Base-by-base conservation (phyloP, 768 basidiomycete species). In the Calocybe cyanea region DNA sequence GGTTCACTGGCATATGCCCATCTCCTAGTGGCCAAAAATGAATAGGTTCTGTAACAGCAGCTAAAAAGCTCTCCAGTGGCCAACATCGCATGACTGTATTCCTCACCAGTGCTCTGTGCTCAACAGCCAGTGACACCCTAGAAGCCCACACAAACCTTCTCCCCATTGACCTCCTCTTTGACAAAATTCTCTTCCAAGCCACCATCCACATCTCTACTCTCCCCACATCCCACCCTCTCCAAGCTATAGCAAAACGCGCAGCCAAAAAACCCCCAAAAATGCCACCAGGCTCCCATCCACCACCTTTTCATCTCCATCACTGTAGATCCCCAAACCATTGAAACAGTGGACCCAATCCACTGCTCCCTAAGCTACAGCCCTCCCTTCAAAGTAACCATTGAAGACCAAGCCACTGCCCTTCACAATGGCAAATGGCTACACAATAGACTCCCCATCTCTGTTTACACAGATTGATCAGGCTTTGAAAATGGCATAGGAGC, bases 101-200 rank as follows among this genome's bases (percentile, higher is more conserved):
- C 6, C 30, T 40, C 19, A 44, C 42, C 1, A 46, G 51, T 2
- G 20, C 47, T 11, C 43, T 53, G 7, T 41, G 43, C 39, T 42
- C 41, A 1, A 41, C 44, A 2, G 43, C 48, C 0, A 41, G 51
- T 8, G 47, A 53, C 24, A 33, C 40, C 0, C 38, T 53, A 7
- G 44, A 53, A 18, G 21, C 35, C 3, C 45, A 49, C 23, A 43
- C 51, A 7, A 41, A 52, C 42, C 42, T 52, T 15, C 46, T 48
- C 6, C 46, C 40, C 0, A 21, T 48, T 14, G 46, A 48, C 9
- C 14, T 48, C 0, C 46, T 48, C 2, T 48, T 18, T 17, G 10
- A 18, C 1, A 43, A 38, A 21, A 19, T 48, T 2, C 33, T 41
- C 20, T 41, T 14, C 25, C 15, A 37, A 19, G 37, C 48, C 3